Percentiles rank a stretch among this genome's conserved stretches.
These are phyloP conservation scores for Panellus pusillus DNA, from an alignment of 768 basidiomycete species.

Conservation along the genomic window DNA sequence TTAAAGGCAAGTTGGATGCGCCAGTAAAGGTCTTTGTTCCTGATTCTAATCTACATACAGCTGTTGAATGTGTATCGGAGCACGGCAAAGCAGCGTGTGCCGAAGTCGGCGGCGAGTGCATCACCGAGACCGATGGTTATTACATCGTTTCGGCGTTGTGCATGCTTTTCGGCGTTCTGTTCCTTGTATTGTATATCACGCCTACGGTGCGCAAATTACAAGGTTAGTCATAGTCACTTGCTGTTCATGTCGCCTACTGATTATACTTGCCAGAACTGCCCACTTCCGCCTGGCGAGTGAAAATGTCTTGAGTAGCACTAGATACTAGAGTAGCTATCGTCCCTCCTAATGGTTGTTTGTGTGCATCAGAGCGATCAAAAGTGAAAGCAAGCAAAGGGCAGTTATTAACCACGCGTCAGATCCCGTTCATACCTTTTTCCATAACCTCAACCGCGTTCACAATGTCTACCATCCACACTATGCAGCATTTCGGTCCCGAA, in stretches of 20 bases:
- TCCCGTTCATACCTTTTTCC: conserved; percentile 8
- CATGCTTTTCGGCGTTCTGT: conserved; percentile 68
- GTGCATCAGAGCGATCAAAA: not conserved
- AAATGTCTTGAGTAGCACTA: conserved; percentile 36
- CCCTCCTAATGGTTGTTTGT: conserved; percentile 6
- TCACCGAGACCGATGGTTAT: conserved; percentile 88
- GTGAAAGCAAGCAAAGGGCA: not conserved
- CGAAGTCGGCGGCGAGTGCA: conserved; percentile 74
- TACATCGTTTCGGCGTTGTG: conserved; percentile 84
- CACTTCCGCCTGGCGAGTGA: conserved; percentile 70
- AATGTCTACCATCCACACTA: conserved; percentile 47
- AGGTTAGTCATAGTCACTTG: conserved; percentile 48
- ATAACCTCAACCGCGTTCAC: conserved; percentile 8
- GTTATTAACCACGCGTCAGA: conserved; percentile 43
- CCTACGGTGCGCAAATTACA: conserved; percentile 86
- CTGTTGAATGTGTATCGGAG: conserved; percentile 89
- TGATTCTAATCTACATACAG: conserved; percentile 36
- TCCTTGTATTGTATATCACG: conserved; percentile 74
- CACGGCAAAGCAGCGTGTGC: conserved; percentile 80
- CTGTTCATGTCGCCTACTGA: conserved; percentile 7
- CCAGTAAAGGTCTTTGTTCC: not conserved
- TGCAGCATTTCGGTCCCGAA: conserved; percentile 81
- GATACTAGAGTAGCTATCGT: not conserved
- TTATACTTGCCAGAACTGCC: conserved; percentile 53
- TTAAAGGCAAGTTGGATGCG: conserved; percentile 47